Evolutionary conservation across 257 asterid genomes (phyloP).

Genomic region (Nicotiana noctiflora): DNA sequence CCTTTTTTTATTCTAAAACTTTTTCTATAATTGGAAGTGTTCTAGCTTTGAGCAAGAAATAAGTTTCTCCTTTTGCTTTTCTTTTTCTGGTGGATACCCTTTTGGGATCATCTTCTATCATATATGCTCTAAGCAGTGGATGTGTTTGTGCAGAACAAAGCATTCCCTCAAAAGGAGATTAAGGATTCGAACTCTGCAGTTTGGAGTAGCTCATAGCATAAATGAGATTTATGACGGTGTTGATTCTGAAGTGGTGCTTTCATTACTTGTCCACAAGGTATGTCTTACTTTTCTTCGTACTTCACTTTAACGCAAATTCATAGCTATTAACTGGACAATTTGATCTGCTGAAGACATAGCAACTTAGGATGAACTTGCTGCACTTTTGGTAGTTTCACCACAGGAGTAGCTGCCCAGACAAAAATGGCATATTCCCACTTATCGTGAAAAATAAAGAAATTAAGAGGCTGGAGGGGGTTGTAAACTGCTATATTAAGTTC

Average conservation of each 20-base stretch:
- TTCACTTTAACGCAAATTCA: background rate
- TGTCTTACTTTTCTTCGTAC: background rate
- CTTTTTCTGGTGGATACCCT: constrained; percentile 2
- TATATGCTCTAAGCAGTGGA: constrained; percentile 1
- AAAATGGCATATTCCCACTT: too few relatives aligned
- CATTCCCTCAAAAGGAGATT: constrained; percentile 83
- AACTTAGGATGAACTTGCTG: background rate
- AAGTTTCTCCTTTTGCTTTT: background rate
- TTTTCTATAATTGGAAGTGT: background rate
- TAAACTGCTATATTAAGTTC: too few relatives aligned
- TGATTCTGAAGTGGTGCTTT: constrained; percentile 90
- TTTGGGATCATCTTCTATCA: background rate
- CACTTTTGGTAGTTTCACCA: background rate
- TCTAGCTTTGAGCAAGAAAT: background rate
- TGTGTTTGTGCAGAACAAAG: constrained; percentile 46
- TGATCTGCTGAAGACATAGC: background rate
- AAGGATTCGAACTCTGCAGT: constrained; percentile 84
- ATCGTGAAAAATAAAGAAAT: too few relatives aligned
- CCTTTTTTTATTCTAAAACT: background rate
- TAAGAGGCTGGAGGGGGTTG: too few relatives aligned
- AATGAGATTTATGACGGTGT: constrained; percentile 81
- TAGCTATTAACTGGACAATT: background rate
- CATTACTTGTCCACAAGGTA: constrained; percentile 93
- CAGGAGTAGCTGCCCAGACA: too few relatives aligned
- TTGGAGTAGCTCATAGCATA: constrained; percentile 61